phyloP scores from a whole-genome alignment of 2,329 filamentous ascomycete species.

The Byssoonygena ceratinophila region DNA sequence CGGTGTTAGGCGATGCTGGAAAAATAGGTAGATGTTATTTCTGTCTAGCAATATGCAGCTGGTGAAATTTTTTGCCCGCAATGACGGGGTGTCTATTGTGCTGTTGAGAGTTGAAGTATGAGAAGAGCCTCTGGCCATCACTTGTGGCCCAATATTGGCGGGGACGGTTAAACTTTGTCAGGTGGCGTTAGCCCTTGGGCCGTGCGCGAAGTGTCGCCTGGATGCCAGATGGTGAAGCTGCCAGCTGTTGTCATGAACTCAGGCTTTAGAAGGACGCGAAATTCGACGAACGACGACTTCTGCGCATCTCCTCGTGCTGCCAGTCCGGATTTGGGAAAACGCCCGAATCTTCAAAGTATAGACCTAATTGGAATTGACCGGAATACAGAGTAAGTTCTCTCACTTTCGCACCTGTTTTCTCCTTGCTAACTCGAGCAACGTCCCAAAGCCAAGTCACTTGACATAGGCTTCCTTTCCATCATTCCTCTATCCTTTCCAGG shows the following conservation, averaged over 20 bases:
- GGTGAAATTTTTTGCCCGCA: not conserved
- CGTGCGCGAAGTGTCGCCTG: constrained; percentile 4
- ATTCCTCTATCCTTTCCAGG: not conserved
- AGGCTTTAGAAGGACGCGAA: not conserved
- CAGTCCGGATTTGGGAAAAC: not conserved
- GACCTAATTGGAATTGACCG: not conserved
- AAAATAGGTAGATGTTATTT: not conserved
- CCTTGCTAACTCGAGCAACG: not conserved
- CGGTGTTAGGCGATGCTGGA: not conserved
- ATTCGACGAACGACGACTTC: not conserved
- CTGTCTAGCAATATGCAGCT: not conserved
- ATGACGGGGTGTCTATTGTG: constrained; percentile 3
- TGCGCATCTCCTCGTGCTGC: not conserved
- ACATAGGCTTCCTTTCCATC: not conserved
- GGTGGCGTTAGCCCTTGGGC: constrained; percentile 6
- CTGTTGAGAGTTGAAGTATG: constrained; percentile 5
- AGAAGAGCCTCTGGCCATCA: not conserved
- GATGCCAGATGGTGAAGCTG: not conserved
- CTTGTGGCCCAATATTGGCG: not conserved
- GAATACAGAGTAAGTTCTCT: not conserved
- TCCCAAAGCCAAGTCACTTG: no score
- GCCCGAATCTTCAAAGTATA: not conserved
- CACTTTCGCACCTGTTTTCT: not conserved
- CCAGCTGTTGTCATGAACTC: constrained; percentile 1
- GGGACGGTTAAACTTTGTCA: not conserved